Evolutionary conservation across 768 basidiomycete genomes (phyloP), one percentile per base, ranked within the genome.

Genomic region (Boletus rufocinnamomeus): DNA sequence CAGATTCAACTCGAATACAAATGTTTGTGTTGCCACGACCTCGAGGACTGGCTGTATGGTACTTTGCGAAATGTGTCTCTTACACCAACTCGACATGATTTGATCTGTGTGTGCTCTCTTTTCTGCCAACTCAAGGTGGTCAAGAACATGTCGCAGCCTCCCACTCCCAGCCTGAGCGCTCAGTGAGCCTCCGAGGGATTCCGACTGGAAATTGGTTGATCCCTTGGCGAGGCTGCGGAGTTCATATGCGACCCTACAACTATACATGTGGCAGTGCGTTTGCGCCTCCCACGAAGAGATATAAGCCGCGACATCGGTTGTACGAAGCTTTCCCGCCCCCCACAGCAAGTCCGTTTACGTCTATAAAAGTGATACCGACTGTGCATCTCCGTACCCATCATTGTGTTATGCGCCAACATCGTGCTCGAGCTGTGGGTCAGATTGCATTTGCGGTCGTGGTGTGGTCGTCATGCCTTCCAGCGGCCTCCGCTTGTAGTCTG

Each of bases 401-500:
- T 25, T 19, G 11, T n/a, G 13, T 11, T 8, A 67, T 67, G 65
- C 28, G 28, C 46, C 54, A 16, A 30, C 40, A 13, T 41, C 30
- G n/a, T 14, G 19, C 28, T 28, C 54, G 38, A 49, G 34, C 52
- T 37, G 27, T 9, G 7, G 23, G 23, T 27, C 53, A 16, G 38
- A 34, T 58, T 25, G 35, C 19, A 17, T 44, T 57, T 34, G 27
- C 46, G n/a, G 13, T 52, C 21, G 34, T 56, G 7, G 28, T 46
- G 6, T 59, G 54, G 52, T 14, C 37, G 5, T 54, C 44, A 5
- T 49, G 25, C 17, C 49, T 69, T 46, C 61, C 64, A 19, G n/a
- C 25, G n/a, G 57, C 30, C 13, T 54, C 49, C 41, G 67, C 67
- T 30, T 69, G 67, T 35, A 27, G 50, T 11, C 0, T 13, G 66